Percentiles rank a stretch among this genome's conserved stretches.
Conservation (phyloP, 2,329 filamentous ascomycete genomes). For the Arthrinium phaeospermum region DNA sequence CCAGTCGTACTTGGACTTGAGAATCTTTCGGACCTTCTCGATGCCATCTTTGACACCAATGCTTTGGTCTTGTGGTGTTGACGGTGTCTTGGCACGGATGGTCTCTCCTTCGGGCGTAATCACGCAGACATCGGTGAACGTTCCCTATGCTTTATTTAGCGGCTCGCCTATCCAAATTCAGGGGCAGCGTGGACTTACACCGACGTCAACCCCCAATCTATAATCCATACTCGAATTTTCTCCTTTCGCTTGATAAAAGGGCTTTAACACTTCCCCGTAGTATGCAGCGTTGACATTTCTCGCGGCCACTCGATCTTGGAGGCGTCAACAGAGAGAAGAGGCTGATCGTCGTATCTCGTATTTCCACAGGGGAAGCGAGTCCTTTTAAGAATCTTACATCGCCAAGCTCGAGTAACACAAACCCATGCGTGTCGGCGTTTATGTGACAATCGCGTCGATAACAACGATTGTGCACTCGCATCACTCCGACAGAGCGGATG, state of each 20-base stretch:
- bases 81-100: slow-evolving; percentile 51
- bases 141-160: slow-evolving; percentile 35
- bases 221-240: slow-evolving; percentile 1
- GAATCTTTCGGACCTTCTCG: slow-evolving; percentile 44
- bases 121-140: slow-evolving; percentile 55
- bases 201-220: slow-evolving; percentile 18
- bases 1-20: slow-evolving; percentile 46
- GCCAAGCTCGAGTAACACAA: background rate
- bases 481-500: background rate
- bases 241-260: background rate
- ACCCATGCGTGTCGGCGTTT: background rate
- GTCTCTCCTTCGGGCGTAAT: slow-evolving; percentile 50
- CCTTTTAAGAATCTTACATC: background rate
- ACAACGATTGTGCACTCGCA: background rate
- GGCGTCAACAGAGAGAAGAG: background rate
- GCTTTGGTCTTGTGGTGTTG: slow-evolving; percentile 51
- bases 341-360: background rate
- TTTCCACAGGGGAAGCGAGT: background rate
- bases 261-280: background rate
- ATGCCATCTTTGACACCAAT: slow-evolving; percentile 53
- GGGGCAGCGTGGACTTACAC: slow-evolving; percentile 3
- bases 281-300: background rate
- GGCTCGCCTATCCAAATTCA: too few relatives aligned
- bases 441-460: background rate
- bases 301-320: background rate